Conservation (phyloP, 306 rosid species). For the Mimosa pudica region DNA sequence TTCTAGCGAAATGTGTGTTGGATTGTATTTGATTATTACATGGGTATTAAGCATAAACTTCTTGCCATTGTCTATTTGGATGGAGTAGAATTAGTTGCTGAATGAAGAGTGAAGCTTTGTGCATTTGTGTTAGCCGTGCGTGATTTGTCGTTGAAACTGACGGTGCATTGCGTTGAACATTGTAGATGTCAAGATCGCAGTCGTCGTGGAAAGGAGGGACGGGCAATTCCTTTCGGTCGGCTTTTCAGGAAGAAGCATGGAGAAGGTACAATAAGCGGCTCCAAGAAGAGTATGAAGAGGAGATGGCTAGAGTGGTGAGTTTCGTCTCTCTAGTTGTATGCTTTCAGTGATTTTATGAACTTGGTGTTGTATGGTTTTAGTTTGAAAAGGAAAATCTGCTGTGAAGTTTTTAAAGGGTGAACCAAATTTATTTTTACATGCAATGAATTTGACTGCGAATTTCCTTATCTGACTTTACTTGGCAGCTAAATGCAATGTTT, state of each 20-base stretch:
- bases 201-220: conserved; percentile 58
- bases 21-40: background rate
- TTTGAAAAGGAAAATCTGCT: conserved; percentile 18
- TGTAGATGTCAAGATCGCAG: conserved; percentile 67
- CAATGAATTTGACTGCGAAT: conserved; percentile 27
- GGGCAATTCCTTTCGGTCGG: conserved; percentile 60
- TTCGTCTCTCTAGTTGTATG: conserved; percentile 12
- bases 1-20: background rate
- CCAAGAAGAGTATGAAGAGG: conserved; percentile 97
- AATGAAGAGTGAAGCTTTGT: background rate
- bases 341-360: background rate
- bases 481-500: conserved; percentile 13
- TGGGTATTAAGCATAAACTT: background rate
- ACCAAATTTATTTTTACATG: background rate
- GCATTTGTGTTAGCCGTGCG: background rate
- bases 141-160: conserved; percentile 40
- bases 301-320: conserved; percentile 94
- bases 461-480: conserved; percentile 10
- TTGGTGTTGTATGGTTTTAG: conserved; percentile 7
- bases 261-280: conserved; percentile 74
- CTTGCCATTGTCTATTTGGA: background rate
- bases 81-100: background rate
- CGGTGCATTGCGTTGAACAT: conserved; percentile 36
- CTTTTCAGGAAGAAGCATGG: conserved; percentile 94
- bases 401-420: background rate